Percentiles rank a stretch among this genome's conserved stretches.
phyloP scores from a whole-genome alignment of 495 filamentous ascomycete species.

The Penicillium flavigenum region DNA sequence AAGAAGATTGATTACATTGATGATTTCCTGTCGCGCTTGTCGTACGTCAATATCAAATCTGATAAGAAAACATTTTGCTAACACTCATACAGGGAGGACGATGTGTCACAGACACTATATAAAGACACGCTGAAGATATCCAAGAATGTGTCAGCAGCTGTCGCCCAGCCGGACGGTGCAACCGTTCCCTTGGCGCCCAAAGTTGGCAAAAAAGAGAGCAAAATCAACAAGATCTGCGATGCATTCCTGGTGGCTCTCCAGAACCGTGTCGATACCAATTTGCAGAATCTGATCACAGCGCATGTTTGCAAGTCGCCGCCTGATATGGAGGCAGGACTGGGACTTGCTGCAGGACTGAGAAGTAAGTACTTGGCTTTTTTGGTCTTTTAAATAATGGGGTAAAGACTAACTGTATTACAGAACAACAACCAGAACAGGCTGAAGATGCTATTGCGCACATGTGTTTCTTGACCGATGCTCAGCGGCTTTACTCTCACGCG shows the following conservation, averaged over 20 bases:
- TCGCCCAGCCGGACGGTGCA: constrained; percentile 26
- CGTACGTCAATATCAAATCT: constrained; percentile 51
- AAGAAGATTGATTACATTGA: constrained; percentile 84
- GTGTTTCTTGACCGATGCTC: constrained; percentile 92
- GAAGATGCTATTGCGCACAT: constrained; percentile 92
- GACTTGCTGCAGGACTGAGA: constrained; percentile 73
- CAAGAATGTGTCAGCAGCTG: constrained; percentile 33
- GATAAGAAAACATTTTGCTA: constrained; percentile 13
- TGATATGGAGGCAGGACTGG: constrained; percentile 80
- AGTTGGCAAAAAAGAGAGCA: constrained; percentile 43
- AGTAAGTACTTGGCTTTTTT: constrained; percentile 31
- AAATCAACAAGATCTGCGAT: constrained; percentile 88
- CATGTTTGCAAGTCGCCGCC: constrained; percentile 91
- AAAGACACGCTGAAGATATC: constrained; percentile 65
- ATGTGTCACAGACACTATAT: constrained; percentile 93
- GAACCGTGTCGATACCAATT: constrained; percentile 60
- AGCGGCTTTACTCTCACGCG: constrained; percentile 87
- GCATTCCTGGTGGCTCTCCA: constrained; percentile 71
- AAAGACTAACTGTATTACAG: constrained; percentile 20
- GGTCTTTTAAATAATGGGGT: not conserved
- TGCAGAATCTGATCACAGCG: constrained; percentile 92
- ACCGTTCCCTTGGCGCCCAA: constrained; percentile 10
- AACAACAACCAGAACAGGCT: constrained; percentile 62
- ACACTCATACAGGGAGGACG: constrained; percentile 66
- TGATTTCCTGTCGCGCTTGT: constrained; percentile 84